Conservation (phyloP, 2,329 filamentous ascomycete genomes). For the Xylaria polymorpha region DNA sequence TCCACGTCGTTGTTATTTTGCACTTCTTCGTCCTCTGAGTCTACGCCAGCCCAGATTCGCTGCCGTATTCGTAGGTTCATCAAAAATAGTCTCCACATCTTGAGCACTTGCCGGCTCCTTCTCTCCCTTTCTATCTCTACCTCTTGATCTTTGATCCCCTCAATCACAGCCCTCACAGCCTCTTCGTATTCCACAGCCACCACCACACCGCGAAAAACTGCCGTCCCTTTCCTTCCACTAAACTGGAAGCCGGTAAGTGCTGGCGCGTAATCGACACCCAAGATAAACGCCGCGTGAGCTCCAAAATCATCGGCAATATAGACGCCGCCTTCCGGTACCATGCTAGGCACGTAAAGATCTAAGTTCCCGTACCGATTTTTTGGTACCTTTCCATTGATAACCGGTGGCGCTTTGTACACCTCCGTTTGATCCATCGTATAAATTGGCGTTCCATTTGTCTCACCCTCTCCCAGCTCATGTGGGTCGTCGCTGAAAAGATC, state of each 20-base stretch:
- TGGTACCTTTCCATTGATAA: conserved; percentile 79
- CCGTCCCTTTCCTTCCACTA: conserved; percentile 85
- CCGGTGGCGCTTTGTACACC: conserved; percentile 78
- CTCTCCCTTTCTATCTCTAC: conserved; percentile 72
- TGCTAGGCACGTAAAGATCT: conserved; percentile 90
- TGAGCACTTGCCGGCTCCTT: conserved; percentile 69
- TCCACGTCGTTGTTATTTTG: conserved; percentile 53
- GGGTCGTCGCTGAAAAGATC: conserved; percentile 55
- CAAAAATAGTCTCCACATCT: conserved; percentile 80
- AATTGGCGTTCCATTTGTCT: conserved; percentile 65
- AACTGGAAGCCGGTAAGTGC: conserved; percentile 93
- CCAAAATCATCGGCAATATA: conserved; percentile 74
- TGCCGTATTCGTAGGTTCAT: conserved; percentile 81
- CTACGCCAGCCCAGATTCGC: conserved; percentile 72
- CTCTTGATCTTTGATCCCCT: conserved; percentile 73
- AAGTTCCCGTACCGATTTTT: conserved; percentile 96
- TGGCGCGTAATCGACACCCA: conserved; percentile 87
- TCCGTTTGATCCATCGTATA: conserved; percentile 75
- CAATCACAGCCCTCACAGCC: conserved; percentile 76
- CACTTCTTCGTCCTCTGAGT: conserved; percentile 59
- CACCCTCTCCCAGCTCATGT: conserved; percentile 53
- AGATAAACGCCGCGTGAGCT: conserved; percentile 75
- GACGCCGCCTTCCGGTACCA: conserved; percentile 85
- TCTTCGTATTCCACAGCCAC: conserved; percentile 78
- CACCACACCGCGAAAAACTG: conserved; percentile 81